Conservation (phyloP, 805 yeast species). For the Ogataea sp. region DNA sequence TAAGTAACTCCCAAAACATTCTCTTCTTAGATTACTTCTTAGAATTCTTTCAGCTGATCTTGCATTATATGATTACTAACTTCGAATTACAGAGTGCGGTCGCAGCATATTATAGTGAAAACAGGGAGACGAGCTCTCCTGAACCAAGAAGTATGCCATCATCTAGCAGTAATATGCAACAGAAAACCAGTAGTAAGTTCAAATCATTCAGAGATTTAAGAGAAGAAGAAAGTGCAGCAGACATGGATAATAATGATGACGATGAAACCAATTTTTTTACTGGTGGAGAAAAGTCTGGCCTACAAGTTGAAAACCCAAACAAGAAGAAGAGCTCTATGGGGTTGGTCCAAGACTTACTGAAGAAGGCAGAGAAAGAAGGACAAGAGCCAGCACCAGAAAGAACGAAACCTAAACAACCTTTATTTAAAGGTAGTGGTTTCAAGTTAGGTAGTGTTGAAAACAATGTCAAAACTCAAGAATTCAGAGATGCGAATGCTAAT, state of each 20-base stretch:
- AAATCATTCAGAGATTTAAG: constrained; percentile 26
- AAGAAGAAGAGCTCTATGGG: constrained; percentile 30
- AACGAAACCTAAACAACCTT: constrained; percentile 15
- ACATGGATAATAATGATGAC: constrained; percentile 26
- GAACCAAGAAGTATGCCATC: too few relatives aligned
- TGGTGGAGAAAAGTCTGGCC: constrained; percentile 68
- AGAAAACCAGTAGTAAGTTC: constrained; percentile 11
- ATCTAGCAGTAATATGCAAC: too few relatives aligned
- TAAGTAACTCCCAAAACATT: constrained; percentile 9
- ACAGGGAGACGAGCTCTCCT: too few relatives aligned
- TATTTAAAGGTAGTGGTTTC: constrained; percentile 44
- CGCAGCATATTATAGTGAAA: too few relatives aligned
- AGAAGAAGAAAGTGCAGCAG: constrained; percentile 23
- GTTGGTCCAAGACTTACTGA: constrained; percentile 47
- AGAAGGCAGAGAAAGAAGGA: constrained; percentile 61
- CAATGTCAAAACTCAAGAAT: constrained; percentile 22
- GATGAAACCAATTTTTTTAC: constrained; percentile 35
- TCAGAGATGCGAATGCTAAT: constrained; percentile 24
- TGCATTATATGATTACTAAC: too few relatives aligned
- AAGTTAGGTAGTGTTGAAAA: constrained; percentile 40
- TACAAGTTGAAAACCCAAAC: constrained; percentile 72
- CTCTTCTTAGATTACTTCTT: too few relatives aligned
- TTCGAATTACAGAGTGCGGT: too few relatives aligned
- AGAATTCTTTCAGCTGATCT: too few relatives aligned
- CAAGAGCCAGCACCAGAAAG: constrained; percentile 29